A percentile compares a stretch with the other conserved stretches of the same genome.
Conservation (phyloP, 768 basidiomycete species). For the Krasilnikovozyma curviuscula region DNA sequence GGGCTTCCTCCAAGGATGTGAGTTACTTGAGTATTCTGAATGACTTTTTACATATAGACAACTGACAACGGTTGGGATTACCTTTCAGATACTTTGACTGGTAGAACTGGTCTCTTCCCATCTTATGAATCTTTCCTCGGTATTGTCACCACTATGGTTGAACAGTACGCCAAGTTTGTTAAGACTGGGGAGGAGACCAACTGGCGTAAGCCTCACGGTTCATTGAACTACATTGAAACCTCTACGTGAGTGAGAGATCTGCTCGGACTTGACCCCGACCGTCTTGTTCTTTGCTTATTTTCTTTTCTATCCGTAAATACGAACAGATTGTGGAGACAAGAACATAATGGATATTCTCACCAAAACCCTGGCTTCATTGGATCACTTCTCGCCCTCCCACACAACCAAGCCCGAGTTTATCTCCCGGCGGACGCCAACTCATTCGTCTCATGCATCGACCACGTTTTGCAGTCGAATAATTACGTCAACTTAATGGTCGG, state of each 20-base stretch:
- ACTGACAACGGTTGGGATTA: background rate
- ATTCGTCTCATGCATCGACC: constrained; percentile 60
- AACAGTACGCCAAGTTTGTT: constrained; percentile 59
- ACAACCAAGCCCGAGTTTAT: constrained; percentile 51
- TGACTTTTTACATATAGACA: too few relatives aligned
- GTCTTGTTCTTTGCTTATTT: too few relatives aligned
- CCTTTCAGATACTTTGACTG: constrained; percentile 71
- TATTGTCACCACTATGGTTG: constrained; percentile 65
- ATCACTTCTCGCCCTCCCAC: constrained; percentile 61
- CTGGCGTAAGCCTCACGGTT: constrained; percentile 38
- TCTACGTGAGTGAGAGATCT: too few relatives aligned
- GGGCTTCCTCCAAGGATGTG: constrained; percentile 80
- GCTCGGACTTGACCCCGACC: too few relatives aligned
- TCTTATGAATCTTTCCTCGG: constrained; percentile 82
- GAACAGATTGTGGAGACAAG: constrained; percentile 55
- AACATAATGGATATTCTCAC: constrained; percentile 71
- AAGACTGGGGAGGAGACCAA: constrained; percentile 57
- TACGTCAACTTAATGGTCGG: constrained; percentile 52
- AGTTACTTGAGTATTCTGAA: too few relatives aligned
- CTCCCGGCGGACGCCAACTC: constrained; percentile 82
- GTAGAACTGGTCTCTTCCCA: constrained; percentile 55
- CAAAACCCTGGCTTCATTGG: constrained; percentile 70
- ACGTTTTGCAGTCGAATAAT: constrained; percentile 65
- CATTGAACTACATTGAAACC: constrained; percentile 52
- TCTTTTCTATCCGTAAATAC: too few relatives aligned